phyloP scores from a whole-genome alignment of 2,329 filamentous ascomycete species.

The Curvularia sp. region DNA sequence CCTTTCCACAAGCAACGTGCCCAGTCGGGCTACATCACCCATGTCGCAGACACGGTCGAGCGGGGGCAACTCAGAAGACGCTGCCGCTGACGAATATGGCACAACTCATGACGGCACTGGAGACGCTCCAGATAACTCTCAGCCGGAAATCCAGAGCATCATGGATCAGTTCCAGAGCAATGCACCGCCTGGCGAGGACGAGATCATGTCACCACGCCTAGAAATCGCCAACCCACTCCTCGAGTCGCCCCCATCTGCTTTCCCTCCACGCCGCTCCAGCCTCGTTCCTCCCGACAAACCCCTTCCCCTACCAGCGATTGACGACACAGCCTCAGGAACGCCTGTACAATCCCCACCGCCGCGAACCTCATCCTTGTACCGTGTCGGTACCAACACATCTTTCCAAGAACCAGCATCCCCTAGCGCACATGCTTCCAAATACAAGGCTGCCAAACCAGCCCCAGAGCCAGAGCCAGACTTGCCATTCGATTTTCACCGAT shows the following conservation, averaged over 20 bases:
- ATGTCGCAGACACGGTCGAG: conserved; percentile 49
- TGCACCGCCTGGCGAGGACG: conserved; percentile 74
- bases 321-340: conserved; percentile 31
- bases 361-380: conserved; percentile 46
- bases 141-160: conserved; percentile 92
- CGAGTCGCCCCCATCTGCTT: conserved; percentile 65
- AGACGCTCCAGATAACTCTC: conserved; percentile 64
- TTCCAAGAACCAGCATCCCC: conserved; percentile 45
- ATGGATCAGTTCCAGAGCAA: conserved; percentile 92
- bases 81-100: conserved; percentile 52
- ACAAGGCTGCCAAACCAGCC: conserved; percentile 63
- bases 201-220: conserved; percentile 90
- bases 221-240: conserved; percentile 83
- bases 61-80: conserved; percentile 49
- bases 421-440: conserved; percentile 57
- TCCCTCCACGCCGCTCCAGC: conserved; percentile 86
- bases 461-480: conserved; percentile 75
- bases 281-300: conserved; percentile 71
- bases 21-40: conserved; percentile 50
- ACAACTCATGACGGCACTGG: conserved; percentile 56
- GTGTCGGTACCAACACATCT: conserved; percentile 41
- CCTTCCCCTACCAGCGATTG: conserved; percentile 36
- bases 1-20: conserved; percentile 52
- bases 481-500: conserved; percentile 96
- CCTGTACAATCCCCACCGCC: conserved; percentile 45